These are phyloP conservation scores for Rhamnella rubrinervis DNA, from an alignment of 331 rosid genomes.

Conservation along the genomic window DNA sequence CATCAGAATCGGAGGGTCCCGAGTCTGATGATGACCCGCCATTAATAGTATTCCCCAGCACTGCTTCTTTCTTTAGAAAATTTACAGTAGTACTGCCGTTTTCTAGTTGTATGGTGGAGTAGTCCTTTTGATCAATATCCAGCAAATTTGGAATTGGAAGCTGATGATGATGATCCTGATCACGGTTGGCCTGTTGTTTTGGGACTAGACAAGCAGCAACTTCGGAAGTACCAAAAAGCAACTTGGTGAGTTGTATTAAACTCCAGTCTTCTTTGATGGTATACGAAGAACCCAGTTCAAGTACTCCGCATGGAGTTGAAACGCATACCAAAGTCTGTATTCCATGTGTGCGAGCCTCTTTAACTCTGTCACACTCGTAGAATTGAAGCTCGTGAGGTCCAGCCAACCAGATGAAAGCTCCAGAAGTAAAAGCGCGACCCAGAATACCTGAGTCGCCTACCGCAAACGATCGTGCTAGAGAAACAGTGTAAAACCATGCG, in stretches of 20 bases:
- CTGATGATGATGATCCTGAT: neutral
- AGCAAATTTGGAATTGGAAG: neutral
- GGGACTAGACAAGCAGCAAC: neutral
- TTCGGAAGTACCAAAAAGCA: constrained; percentile 25
- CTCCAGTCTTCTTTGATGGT: constrained; percentile 37
- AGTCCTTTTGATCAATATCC: too few species aligned
- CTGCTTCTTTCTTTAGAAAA: neutral
- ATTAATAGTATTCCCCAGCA: neutral
- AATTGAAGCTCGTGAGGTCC: constrained; percentile 31
- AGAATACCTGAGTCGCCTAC: constrained; percentile 21
- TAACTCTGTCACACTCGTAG: constrained; percentile 47
- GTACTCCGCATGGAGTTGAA: constrained; percentile 35
- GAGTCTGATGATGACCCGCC: constrained; percentile 34
- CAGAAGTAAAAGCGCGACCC: constrained; percentile 37
- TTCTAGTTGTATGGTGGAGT: too few species aligned
- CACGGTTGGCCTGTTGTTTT: too few species aligned
- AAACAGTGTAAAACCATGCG: constrained; percentile 47
- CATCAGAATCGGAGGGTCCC: constrained; percentile 24
- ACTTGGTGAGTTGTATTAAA: constrained; percentile 29
- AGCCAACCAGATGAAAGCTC: constrained; percentile 43
- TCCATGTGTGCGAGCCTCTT: constrained; percentile 45
- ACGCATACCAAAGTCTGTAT: constrained; percentile 47
- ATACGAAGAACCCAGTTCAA: constrained; percentile 51
- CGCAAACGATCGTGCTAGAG: constrained; percentile 23
- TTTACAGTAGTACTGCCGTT: too few species aligned